Conservation (phyloP, 2,329 filamentous ascomycete species). For the Cryoendolithus antarcticus region DNA sequence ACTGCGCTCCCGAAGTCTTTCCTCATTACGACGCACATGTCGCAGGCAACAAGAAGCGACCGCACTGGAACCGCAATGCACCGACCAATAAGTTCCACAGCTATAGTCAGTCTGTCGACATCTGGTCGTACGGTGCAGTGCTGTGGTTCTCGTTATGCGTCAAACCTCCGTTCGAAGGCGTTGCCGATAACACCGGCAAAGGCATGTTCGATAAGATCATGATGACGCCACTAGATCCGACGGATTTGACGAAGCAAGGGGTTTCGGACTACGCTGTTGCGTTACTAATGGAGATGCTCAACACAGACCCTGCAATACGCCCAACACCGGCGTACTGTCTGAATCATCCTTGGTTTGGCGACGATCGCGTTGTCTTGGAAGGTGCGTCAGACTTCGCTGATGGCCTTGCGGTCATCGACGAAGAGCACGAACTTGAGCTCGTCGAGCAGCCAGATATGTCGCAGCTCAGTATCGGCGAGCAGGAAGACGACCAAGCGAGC, state of each 20-base stretch:
- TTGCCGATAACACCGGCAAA: constrained; percentile 61
- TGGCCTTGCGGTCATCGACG: constrained; percentile 31
- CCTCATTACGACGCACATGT: constrained; percentile 62
- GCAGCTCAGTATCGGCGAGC: constrained; percentile 47
- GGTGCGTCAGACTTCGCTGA: constrained; percentile 2
- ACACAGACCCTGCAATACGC: constrained; percentile 64
- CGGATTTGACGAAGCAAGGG: constrained; percentile 44
- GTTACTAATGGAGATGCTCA: constrained; percentile 67
- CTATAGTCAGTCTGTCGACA: constrained; percentile 85
- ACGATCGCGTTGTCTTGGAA: constrained; percentile 27
- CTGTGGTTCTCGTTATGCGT: constrained; percentile 76
- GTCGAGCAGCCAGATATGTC: constrained; percentile 43
- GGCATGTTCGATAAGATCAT: constrained; percentile 80
- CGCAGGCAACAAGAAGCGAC: constrained; percentile 32
- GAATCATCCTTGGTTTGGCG: constrained; percentile 59
- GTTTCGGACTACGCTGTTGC: constrained; percentile 59
- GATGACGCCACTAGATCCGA: constrained; percentile 56
- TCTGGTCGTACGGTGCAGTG: constrained; percentile 92
- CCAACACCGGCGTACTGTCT: constrained; percentile 62
- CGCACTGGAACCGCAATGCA: constrained; percentile 9
- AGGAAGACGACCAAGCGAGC: constrained; percentile 24
- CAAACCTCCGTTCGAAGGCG: constrained; percentile 68
- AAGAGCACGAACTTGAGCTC: constrained; percentile 52
- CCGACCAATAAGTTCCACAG: constrained; percentile 39
- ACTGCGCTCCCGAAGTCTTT: constrained; percentile 95